A percentile compares a stretch with the other conserved stretches of the same genome.
phyloP scores from a whole-genome alignment of 306 rosid genomes.

The Fragaria iinumae region DNA sequence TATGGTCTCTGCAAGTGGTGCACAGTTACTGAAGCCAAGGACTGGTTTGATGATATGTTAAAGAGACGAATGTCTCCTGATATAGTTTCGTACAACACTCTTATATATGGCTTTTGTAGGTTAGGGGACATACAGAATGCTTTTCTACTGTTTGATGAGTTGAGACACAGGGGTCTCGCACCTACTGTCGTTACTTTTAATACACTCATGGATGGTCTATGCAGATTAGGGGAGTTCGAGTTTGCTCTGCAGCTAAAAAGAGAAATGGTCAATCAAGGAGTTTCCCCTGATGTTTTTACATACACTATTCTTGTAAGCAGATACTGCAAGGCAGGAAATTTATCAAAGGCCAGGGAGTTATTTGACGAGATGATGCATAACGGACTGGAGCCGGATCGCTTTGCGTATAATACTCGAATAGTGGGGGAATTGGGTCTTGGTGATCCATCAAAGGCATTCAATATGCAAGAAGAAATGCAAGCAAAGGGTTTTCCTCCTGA shows the following conservation, averaged over 20 bases:
- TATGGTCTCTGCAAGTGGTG: constrained; percentile 62
- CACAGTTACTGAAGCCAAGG: constrained; percentile 55
- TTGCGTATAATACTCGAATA: constrained; percentile 60
- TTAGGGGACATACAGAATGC: constrained; percentile 53
- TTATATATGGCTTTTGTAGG: constrained; percentile 61
- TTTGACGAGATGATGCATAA: constrained; percentile 66
- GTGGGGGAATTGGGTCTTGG: constrained; percentile 69
- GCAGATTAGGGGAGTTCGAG: constrained; percentile 68
- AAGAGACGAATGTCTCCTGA: constrained; percentile 52
- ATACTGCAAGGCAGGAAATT: constrained; percentile 51
- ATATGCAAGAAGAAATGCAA: constrained; percentile 73
- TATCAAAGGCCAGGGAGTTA: constrained; percentile 56
- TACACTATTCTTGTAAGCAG: constrained; percentile 70
- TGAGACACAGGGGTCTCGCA: constrained; percentile 33
- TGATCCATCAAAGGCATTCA: constrained; percentile 51
- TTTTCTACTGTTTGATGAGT: constrained; percentile 55
- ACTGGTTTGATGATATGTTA: constrained; percentile 40
- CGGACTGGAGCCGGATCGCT: constrained; percentile 63
- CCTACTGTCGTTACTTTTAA: constrained; percentile 68
- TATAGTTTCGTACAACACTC: constrained; percentile 58
- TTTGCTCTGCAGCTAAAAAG: constrained; percentile 51
- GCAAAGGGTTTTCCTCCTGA: constrained; percentile 65
- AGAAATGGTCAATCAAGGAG: constrained; percentile 56
- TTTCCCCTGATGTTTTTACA: constrained; percentile 62
- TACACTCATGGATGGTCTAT: constrained; percentile 68